Base-by-base conservation (phyloP, 441 rosid genomes). In the Lepidium campestre region DNA sequence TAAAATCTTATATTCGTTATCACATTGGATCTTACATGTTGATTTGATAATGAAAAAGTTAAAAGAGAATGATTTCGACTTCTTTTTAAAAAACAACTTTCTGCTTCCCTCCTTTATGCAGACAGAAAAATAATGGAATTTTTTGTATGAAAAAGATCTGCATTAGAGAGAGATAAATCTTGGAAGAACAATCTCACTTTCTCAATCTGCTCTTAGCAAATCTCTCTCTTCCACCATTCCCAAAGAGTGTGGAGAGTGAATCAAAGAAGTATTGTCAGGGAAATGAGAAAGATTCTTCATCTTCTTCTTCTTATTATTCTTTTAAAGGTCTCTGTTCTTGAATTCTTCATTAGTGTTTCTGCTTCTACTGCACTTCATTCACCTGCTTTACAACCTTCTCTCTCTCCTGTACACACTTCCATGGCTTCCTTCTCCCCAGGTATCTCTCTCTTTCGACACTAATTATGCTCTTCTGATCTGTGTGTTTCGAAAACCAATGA, bases 361-460 rank as follows among this genome's bases (percentile, higher is more conserved):
- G 64, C 77, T 23, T 73, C 77, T 4, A 49, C 36, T 15, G n/a
- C 57, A 36, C 55, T 25, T 25, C 48, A 58, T 8, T 17, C 76
- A 50, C 76, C 76, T 34, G 67, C 67, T 50, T 42, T 56, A 65
- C 68, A 73, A 31, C 83, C 91, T 37, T 62, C 81, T 62, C 65
- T 65, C 62, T 78, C 91, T 54, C 81, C 81, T 0, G 3, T 69
- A 62, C 74, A 84, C 69, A 42, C 85, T 71, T 75, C 94, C 70
- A 76, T 82, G 93, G 70, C 84, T 73, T 81, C 95, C 23, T 76
- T 85, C 56, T 83, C 96, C 72, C 96, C 97, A 78, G 92, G 97
- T 88, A 10, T 41, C 22, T 70, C 65, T 57, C 23, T 14, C 40
- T 71, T 3, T 19, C 29, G 13, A 4, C 11, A 3, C 4, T 57